Conservation (phyloP, 23 red algal genomes). For the Gracilaria vermiculophylla region DNA sequence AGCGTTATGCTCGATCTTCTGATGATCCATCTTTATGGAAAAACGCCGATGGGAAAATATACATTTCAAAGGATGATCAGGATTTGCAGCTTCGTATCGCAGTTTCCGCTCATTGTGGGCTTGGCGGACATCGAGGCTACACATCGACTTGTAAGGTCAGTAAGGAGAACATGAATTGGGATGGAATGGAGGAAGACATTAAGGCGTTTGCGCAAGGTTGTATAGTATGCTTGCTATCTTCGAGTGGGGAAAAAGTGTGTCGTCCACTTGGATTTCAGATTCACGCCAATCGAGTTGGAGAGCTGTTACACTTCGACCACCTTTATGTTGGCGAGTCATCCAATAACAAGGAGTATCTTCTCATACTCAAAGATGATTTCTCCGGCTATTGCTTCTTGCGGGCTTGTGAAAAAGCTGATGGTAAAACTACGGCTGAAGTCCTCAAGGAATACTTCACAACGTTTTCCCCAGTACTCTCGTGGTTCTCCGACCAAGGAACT, state of each 20-base stretch:
- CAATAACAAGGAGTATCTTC: not conserved
- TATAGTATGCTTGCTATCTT: not conserved
- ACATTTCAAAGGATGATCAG: not conserved
- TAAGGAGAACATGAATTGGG: not conserved
- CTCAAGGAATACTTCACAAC: not conserved
- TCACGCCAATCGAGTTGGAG: not conserved
- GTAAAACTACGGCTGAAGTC: not conserved
- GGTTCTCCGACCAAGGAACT: slow-evolving; percentile 8
- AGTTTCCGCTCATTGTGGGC: not conserved
- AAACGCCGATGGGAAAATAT: not conserved
- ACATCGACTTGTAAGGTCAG: not conserved
- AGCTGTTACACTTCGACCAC: slow-evolving; percentile 3
- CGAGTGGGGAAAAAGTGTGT: not conserved
- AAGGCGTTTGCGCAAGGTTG: not conserved
- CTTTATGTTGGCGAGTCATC: not conserved
- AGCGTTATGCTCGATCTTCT: not conserved
- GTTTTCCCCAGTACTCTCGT: not conserved
- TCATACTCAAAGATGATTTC: not conserved
- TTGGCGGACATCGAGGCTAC: not conserved
- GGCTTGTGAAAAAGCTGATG: not conserved
- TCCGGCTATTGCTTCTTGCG: not conserved
- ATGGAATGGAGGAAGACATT: not conserved
- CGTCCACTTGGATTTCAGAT: not conserved
- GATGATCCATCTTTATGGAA: too few relatives aligned
- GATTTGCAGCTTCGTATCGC: not conserved